Percentiles rank a stretch among this genome's conserved stretches.
Evolutionary conservation across 2,329 filamentous ascomycete genomes (phyloP).

Genomic region (Ophiosphaerella korrae): DNA sequence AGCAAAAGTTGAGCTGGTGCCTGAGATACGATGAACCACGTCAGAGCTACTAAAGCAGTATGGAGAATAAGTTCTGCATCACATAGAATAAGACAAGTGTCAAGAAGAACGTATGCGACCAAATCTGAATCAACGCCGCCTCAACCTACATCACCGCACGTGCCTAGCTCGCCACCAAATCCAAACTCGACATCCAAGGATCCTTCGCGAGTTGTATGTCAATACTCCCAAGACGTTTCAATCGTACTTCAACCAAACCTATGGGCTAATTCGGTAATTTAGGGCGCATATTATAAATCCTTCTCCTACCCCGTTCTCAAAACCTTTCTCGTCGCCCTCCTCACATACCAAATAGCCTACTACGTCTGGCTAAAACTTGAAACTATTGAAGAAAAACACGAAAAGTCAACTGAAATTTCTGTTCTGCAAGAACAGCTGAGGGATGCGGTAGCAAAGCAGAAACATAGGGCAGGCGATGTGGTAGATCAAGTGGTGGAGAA

Average conservation of each 20-base stretch:
- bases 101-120: constrained; percentile 22
- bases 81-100: constrained; percentile 6
- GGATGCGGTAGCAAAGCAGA: constrained; percentile 24
- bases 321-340: constrained; percentile 73
- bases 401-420: constrained; percentile 48
- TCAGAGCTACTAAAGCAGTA: constrained; percentile 9
- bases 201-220: constrained; percentile 30
- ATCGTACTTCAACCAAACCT: too few species aligned
- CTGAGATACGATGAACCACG: constrained; percentile 20
- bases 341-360: constrained; percentile 79
- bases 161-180: constrained; percentile 16
- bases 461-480: constrained; percentile 10
- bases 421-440: constrained; percentile 30
- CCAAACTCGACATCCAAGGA: constrained; percentile 16
- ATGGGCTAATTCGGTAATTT: not conserved
- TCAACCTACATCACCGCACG: constrained; percentile 10
- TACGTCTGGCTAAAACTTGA: constrained; percentile 77
- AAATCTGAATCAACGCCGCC: constrained; percentile 7
- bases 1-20: constrained; percentile 12
- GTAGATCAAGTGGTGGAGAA: constrained; percentile 13
- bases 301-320: constrained; percentile 76
- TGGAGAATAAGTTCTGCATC: constrained; percentile 3
- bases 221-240: not conserved
- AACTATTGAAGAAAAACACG: constrained; percentile 67
- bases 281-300: constrained; percentile 71